A percentile compares a stretch with the other conserved stretches of the same genome.
phyloP scores from a whole-genome alignment of 768 basidiomycete genomes.

The Amanita subjunquillea region DNA sequence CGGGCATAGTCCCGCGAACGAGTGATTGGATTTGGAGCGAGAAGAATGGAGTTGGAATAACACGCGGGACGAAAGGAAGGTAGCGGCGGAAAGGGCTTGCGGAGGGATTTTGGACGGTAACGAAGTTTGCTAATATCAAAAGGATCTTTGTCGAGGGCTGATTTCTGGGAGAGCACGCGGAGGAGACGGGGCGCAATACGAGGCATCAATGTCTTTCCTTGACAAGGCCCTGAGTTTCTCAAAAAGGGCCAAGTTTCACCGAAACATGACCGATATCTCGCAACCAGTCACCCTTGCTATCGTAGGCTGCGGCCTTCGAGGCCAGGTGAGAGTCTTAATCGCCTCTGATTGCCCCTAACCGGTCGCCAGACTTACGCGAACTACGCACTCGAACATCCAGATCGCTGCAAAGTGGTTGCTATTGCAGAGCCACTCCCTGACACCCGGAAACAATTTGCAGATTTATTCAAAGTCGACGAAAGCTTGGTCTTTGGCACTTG shows the following conservation, averaged over 20 bases:
- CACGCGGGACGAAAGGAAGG: conserved; percentile 36
- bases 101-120: conserved; percentile 16
- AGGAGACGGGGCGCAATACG: conserved; percentile 63
- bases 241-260: background rate
- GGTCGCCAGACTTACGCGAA: conserved; percentile 43
- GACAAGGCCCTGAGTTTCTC: conserved; percentile 4
- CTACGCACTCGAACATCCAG: conserved; percentile 52
- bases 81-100: conserved; percentile 21
- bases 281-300: conserved; percentile 61
- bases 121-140: conserved; percentile 10
- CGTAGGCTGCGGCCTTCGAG: conserved; percentile 79
- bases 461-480: conserved; percentile 47
- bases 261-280: background rate
- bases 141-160: conserved; percentile 13
- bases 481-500: conserved; percentile 64
- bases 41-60: conserved; percentile 49
- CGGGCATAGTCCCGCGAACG: conserved; percentile 34
- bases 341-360: background rate
- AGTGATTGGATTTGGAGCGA: conserved; percentile 49
- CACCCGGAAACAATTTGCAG: conserved; percentile 49
- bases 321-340: conserved; percentile 35
- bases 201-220: conserved; percentile 29
- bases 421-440: conserved; percentile 76
- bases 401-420: conserved; percentile 66
- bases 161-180: conserved; percentile 23